These are phyloP conservation scores for Yamadazyma insecticola DNA, from an alignment of 805 yeast species.

Conservation along the genomic window DNA sequence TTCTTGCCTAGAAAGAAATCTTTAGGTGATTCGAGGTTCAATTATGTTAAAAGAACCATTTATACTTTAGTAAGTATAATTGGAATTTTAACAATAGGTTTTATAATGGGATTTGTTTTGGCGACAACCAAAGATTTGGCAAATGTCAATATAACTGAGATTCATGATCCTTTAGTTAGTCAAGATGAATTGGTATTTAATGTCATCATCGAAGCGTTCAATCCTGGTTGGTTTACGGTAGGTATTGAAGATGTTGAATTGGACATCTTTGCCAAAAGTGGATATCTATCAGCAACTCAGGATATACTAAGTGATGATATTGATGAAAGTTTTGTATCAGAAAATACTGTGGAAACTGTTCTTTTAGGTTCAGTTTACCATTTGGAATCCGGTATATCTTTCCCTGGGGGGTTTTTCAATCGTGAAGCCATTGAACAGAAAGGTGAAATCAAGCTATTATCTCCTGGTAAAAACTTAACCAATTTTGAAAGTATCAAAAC, in stretches of 20 bases:
- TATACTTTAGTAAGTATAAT: slow-evolving; percentile 44
- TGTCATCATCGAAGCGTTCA: slow-evolving; percentile 70
- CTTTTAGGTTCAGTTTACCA: slow-evolving; percentile 63
- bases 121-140: slow-evolving; percentile 85
- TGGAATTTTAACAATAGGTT: slow-evolving; percentile 63
- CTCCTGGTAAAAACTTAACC: slow-evolving; percentile 59
- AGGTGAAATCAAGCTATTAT: slow-evolving; percentile 65
- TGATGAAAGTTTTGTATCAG: slow-evolving; percentile 13
- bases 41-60: slow-evolving; percentile 27
- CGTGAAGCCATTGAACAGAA: slow-evolving; percentile 53
- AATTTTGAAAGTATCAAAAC: too few relatives aligned
- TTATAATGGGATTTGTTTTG: slow-evolving; percentile 74
- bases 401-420: slow-evolving; percentile 74
- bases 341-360: slow-evolving; percentile 51
- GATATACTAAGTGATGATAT: slow-evolving; percentile 6
- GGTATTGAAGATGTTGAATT: slow-evolving; percentile 61
- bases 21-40: slow-evolving; percentile 9
- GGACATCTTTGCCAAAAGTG: slow-evolving; percentile 79
- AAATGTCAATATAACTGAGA: slow-evolving; percentile 53
- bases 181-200: slow-evolving; percentile 83
- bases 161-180: slow-evolving; percentile 71
- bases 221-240: slow-evolving; percentile 80
- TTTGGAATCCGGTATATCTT: slow-evolving; percentile 69
- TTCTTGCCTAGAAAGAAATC: slow-evolving; percentile 28
- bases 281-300: slow-evolving; percentile 29